Conservation (phyloP, 441 rosid genomes). For the Croton laevigatus region DNA sequence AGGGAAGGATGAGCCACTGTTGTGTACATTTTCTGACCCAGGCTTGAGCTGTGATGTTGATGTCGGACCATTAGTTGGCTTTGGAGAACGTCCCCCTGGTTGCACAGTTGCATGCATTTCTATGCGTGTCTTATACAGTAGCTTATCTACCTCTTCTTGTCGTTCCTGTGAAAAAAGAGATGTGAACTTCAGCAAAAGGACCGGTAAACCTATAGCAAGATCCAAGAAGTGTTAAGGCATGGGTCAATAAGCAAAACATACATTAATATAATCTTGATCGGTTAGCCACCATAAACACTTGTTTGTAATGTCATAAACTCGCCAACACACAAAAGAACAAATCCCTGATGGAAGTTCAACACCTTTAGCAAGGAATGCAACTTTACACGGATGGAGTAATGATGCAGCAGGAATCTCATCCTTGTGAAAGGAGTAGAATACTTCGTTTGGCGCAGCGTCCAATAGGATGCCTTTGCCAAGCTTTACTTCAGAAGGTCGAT, state of each 20-base stretch:
- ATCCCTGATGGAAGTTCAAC: constrained; percentile 73
- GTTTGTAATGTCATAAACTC: constrained; percentile 75
- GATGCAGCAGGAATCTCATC: constrained; percentile 87
- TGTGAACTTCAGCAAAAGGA: constrained; percentile 6
- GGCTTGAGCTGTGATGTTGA: constrained; percentile 65
- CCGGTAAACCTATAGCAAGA: not conserved
- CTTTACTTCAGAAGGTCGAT: constrained; percentile 74
- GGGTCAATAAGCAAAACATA: constrained; percentile 33
- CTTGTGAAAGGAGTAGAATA: constrained; percentile 88
- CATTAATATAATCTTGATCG: constrained; percentile 80
- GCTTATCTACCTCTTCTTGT: constrained; percentile 81
- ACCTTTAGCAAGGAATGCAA: constrained; percentile 76
- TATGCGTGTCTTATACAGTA: constrained; percentile 55
- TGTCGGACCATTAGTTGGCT: constrained; percentile 69
- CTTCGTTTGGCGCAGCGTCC: constrained; percentile 90
- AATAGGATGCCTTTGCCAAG: constrained; percentile 85
- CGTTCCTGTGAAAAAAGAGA: constrained; percentile 45
- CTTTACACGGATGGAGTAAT: constrained; percentile 86
- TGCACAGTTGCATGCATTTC: constrained; percentile 84
- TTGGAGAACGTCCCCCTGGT: constrained; percentile 88
- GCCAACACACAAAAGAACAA: constrained; percentile 78
- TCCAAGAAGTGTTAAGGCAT: not conserved
- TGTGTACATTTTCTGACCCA: constrained; percentile 60
- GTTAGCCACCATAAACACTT: constrained; percentile 91
- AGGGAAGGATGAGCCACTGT: constrained; percentile 47